Percentiles rank a stretch among this genome's conserved stretches.
Conservation (phyloP, 805 yeast species). For the Saccharomyces kudriavzevii region DNA sequence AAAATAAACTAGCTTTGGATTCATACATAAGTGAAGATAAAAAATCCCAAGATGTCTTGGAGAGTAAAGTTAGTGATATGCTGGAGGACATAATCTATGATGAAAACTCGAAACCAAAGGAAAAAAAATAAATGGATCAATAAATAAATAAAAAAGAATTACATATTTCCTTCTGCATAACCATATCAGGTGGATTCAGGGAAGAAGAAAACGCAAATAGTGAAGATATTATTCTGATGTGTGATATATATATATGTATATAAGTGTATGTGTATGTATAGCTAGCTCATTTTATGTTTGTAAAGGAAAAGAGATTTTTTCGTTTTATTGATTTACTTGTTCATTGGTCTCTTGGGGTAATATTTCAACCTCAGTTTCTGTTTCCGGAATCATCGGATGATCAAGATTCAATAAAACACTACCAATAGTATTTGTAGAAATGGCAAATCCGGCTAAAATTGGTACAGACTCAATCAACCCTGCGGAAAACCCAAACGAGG, state of each 20-base stretch:
- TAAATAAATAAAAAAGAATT: not conserved
- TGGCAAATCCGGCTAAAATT: conserved; percentile 19
- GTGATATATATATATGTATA: not conserved
- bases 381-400: not conserved
- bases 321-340: not conserved
- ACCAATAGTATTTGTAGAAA: conserved; percentile 21
- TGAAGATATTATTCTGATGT: not conserved
- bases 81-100: conserved; percentile 33
- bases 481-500: conserved; percentile 27
- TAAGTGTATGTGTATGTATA: not conserved
- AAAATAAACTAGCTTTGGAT: conserved; percentile 85
- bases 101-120: conserved; percentile 9
- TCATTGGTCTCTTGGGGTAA: not conserved
- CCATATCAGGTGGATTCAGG: not conserved
- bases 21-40: conserved; percentile 37
- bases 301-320: not conserved
- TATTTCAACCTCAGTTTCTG: not conserved
- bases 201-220: not conserved
- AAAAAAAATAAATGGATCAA: not conserved
- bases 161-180: not conserved
- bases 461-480: conserved; percentile 25
- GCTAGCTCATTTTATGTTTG: not conserved
- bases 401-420: conserved; percentile 10
- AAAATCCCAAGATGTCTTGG: conserved; percentile 34
- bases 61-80: conserved; percentile 45